These are phyloP conservation scores for Wolfiporia cocos DNA, from an alignment of 1,284 basidiomycete species.

Conservation along the genomic window DNA sequence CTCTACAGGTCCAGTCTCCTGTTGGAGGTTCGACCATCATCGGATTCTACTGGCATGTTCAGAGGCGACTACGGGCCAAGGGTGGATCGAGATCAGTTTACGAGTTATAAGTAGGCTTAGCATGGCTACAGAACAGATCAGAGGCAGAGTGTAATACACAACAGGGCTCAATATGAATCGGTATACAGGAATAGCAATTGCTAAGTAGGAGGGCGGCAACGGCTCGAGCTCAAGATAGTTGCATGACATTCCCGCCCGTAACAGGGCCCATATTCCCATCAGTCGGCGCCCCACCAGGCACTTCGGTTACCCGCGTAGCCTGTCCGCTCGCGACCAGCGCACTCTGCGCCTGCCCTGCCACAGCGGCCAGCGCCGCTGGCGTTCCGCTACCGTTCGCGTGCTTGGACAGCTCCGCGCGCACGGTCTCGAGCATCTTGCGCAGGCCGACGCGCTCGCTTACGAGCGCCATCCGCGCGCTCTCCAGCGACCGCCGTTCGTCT, in stretches of 20 bases:
- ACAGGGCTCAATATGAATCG: not conserved
- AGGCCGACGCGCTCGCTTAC: conserved; percentile 61
- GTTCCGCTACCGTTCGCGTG: conserved; percentile 22
- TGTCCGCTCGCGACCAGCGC: conserved; percentile 48
- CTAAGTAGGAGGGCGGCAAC: no score
- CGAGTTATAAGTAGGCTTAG: not conserved
- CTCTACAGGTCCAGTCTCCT: no score
- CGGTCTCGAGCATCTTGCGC: conserved; percentile 60
- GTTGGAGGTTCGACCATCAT: no score
- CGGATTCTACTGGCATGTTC: no score
- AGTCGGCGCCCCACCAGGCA: conserved; percentile 27
- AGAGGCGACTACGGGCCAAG: no score
- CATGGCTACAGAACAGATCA: not conserved
- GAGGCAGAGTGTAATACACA: not conserved
- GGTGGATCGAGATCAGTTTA: no score
- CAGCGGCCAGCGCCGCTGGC: conserved; percentile 17
- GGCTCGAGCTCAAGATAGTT: conserved; percentile 20
- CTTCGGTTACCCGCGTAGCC: conserved; percentile 47
- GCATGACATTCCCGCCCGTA: conserved; percentile 23
- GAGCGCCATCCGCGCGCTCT: conserved; percentile 63
- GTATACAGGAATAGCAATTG: not conserved
- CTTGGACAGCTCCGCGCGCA: conserved; percentile 56
- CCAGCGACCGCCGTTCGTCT: conserved; percentile 73
- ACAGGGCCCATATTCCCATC: conserved; percentile 30
- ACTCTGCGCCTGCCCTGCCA: conserved; percentile 29